phyloP scores from a whole-genome alignment of 768 basidiomycete genomes.

The Trametes sanguinea region DNA sequence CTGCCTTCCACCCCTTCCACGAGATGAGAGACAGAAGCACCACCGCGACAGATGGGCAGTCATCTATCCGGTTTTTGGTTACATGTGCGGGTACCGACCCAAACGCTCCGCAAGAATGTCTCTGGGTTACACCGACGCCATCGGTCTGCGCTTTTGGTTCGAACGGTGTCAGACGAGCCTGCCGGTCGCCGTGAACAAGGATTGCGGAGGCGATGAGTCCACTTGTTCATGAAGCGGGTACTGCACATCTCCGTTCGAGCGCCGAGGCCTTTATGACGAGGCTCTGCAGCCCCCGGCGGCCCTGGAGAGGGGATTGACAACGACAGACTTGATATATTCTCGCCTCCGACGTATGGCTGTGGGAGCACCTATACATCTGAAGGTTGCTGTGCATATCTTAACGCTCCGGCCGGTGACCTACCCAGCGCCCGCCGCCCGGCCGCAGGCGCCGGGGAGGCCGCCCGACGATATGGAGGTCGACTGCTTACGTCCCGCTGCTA shows the following conservation, averaged over 20 bases:
- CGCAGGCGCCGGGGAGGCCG: neutral
- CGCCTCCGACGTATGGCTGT: conserved; percentile 12
- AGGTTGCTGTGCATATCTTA: conserved; percentile 13
- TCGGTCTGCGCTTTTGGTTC: neutral
- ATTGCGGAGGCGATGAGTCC: conserved; percentile 1
- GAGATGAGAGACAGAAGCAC: conserved; percentile 2
- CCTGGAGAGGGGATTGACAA: conserved; percentile 2
- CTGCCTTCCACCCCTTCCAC: neutral
- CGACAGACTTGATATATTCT: conserved; percentile 12
- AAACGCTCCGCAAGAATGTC: neutral
- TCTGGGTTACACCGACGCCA: neutral
- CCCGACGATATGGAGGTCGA: neutral
- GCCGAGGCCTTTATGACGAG: neutral
- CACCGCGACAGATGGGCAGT: neutral
- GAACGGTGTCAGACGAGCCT: neutral
- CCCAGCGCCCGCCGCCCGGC: conserved; percentile 1
- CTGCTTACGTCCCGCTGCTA: neutral
- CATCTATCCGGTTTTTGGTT: neutral
- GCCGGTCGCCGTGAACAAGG: neutral
- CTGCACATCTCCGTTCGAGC: neutral
- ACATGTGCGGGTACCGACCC: neutral
- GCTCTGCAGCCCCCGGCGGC: conserved; percentile 3
- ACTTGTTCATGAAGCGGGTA: neutral
- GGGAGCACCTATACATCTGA: conserved; percentile 6
- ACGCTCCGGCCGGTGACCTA: conserved; percentile 6